phyloP scores from a whole-genome alignment of 257 asterid species.

The Nicotiana knightiana region DNA sequence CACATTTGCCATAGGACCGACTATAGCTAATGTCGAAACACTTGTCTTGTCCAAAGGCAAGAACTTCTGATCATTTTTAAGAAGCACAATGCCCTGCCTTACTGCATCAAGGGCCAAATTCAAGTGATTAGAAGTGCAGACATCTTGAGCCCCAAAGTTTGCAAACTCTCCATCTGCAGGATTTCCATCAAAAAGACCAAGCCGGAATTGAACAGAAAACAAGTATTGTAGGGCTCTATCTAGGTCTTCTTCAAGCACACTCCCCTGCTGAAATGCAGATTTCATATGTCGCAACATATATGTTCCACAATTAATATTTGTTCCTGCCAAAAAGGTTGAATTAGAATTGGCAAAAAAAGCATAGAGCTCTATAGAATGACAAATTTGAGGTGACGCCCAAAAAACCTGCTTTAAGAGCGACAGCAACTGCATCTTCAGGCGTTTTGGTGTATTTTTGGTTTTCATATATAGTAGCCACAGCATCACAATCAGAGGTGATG shows the following conservation, averaged over 20 bases:
- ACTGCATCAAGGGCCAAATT: constrained; percentile 82
- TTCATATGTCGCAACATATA: constrained; percentile 70
- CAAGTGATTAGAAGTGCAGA: constrained; percentile 52
- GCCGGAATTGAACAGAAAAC: constrained; percentile 70
- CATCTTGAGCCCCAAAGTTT: constrained; percentile 46
- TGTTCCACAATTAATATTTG: constrained; percentile 88
- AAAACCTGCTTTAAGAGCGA: constrained; percentile 84
- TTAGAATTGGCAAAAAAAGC: not conserved
- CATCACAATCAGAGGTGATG: constrained; percentile 89
- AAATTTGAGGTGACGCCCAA: constrained; percentile 1
- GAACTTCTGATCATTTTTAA: constrained; percentile 56
- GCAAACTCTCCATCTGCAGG: constrained; percentile 30
- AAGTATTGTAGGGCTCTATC: constrained; percentile 71
- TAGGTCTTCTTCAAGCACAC: constrained; percentile 61
- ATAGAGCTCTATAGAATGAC: not conserved
- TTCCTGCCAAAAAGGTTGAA: constrained; percentile 40
- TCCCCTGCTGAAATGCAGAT: constrained; percentile 63
- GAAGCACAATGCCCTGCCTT: constrained; percentile 85
- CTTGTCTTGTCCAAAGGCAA: constrained; percentile 49
- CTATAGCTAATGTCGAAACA: constrained; percentile 61
- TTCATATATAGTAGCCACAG: constrained; percentile 81
- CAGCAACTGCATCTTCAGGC: constrained; percentile 79
- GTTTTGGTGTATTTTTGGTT: constrained; percentile 58
- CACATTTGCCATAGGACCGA: constrained; percentile 77
- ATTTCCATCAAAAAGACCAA: constrained; percentile 78